A percentile compares a stretch with the other conserved stretches of the same genome.
Evolutionary conservation across 371 early-diverging fungal species (phyloP).

Genomic region (Rhizopus stolonifer): DNA sequence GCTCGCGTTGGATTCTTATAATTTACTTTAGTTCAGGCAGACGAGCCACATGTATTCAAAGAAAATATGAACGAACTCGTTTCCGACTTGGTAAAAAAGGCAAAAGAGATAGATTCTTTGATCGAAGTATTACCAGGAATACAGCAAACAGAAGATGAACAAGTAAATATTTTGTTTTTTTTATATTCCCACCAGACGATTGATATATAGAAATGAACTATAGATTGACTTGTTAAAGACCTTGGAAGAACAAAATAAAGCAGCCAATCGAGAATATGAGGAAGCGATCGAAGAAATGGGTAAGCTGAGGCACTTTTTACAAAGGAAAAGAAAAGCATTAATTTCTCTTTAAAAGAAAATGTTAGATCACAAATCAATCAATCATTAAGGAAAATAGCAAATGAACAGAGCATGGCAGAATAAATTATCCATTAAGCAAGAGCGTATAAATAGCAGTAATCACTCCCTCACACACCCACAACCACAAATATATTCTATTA

Average conservation of each 20-base stretch:
- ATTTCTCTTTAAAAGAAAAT: constrained; percentile 19
- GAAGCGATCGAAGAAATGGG: constrained; percentile 51
- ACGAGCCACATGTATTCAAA: constrained; percentile 47
- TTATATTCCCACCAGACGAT: too few species aligned
- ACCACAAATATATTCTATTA: too few species aligned
- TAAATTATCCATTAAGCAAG: not conserved
- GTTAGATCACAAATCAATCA: constrained; percentile 35
- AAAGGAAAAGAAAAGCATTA: not conserved
- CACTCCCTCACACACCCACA: constrained; percentile 35
- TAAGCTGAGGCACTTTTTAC: constrained; percentile 13
- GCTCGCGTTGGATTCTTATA: too few species aligned
- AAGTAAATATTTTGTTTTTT: constrained; percentile 33
- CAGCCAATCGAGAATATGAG: constrained; percentile 52
- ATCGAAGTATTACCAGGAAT: constrained; percentile 71
- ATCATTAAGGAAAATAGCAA: constrained; percentile 41
- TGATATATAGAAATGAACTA: not conserved
- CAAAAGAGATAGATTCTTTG: constrained; percentile 69
- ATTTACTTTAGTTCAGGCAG: constrained; percentile 49
- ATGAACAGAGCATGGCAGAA: constrained; percentile 27
- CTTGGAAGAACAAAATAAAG: constrained; percentile 43
- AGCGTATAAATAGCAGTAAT: constrained; percentile 43
- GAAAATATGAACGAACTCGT: constrained; percentile 64
- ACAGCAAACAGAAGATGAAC: constrained; percentile 62
- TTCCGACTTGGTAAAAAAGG: constrained; percentile 68
- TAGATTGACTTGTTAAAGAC: constrained; percentile 25